These are phyloP conservation scores for Nelumbo lutea DNA, from an alignment of 164 flowering plant genomes.

Conservation along the genomic window DNA sequence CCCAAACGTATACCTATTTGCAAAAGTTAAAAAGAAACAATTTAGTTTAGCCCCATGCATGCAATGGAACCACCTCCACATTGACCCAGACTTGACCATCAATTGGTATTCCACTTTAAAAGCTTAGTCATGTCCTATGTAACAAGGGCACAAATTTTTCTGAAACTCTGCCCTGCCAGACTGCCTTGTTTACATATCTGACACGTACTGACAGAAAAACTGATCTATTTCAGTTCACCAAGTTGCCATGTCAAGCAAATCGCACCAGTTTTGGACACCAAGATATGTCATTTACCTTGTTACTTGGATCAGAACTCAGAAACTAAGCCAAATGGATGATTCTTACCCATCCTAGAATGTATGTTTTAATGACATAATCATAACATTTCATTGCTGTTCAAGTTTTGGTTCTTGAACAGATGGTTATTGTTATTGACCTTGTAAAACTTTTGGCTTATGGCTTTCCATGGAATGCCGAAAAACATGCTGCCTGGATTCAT, in stretches of 20 bases:
- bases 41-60: not conserved
- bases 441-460: not conserved
- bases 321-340: not conserved
- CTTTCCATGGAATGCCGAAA: not conserved
- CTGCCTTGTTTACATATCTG: too few species aligned
- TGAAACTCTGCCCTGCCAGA: too few species aligned
- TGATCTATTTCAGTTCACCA: too few species aligned
- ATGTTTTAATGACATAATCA: too few species aligned
- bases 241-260: too few species aligned
- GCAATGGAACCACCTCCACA: not conserved
- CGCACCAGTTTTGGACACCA: too few species aligned
- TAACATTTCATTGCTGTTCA: too few species aligned
- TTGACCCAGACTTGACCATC: not conserved
- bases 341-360: not conserved
- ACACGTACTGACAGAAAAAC: too few species aligned
- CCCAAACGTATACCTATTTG: constrained; percentile 65
- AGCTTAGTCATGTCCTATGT: not conserved
- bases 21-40: not conserved
- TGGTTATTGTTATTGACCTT: not conserved
- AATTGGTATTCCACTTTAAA: not conserved
- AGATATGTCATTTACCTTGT: too few species aligned
- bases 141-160: too few species aligned
- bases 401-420: not conserved
- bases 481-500: not conserved
- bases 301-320: not conserved